Percentiles rank a stretch among this genome's conserved stretches.
Evolutionary conservation across 1,139 yeast genomes (phyloP).

Genomic region (Yamadazyma songkhlaensis): DNA sequence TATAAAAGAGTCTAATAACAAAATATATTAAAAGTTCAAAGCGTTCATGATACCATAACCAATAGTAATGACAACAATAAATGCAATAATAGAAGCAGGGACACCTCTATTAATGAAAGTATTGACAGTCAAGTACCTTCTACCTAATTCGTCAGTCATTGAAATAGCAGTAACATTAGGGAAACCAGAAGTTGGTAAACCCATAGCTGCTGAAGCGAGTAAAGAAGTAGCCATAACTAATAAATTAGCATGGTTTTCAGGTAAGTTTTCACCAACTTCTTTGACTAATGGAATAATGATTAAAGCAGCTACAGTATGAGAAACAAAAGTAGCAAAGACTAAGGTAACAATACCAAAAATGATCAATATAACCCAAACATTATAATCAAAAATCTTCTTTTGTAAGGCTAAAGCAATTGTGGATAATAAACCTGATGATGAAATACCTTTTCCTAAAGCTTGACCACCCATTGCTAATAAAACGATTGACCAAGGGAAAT

Average conservation of each 20-base stretch:
- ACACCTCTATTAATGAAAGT: constrained; percentile 86
- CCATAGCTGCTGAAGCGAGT: constrained; percentile 92
- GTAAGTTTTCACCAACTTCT: constrained; percentile 76
- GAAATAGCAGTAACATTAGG: constrained; percentile 96
- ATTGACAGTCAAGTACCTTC: constrained; percentile 77
- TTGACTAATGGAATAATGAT: constrained; percentile 85
- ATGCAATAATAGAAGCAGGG: constrained; percentile 73
- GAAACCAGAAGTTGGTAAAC: constrained; percentile 93
- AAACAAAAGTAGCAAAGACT: constrained; percentile 87
- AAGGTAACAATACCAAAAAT: constrained; percentile 77
- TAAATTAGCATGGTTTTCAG: constrained; percentile 67
- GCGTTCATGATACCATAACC: constrained; percentile 74
- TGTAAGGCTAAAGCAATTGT: constrained; percentile 75
- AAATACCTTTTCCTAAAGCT: constrained; percentile 88
- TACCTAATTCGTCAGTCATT: constrained; percentile 86
- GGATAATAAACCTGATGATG: constrained; percentile 80
- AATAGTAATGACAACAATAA: constrained; percentile 64
- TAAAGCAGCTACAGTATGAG: constrained; percentile 94
- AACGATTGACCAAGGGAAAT: constrained; percentile 91
- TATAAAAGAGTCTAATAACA: neutral
- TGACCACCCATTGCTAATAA: constrained; percentile 96
- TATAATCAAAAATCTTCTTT: constrained; percentile 52
- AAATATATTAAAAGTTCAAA: constrained; percentile 37
- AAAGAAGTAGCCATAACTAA: constrained; percentile 83
- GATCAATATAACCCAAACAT: constrained; percentile 65